A percentile compares a stretch with the other conserved stretches of the same genome.
These are phyloP conservation scores for Dichotomocladium elegans DNA, from an alignment of 371 early-diverging fungal genomes.

Conservation along the genomic window DNA sequence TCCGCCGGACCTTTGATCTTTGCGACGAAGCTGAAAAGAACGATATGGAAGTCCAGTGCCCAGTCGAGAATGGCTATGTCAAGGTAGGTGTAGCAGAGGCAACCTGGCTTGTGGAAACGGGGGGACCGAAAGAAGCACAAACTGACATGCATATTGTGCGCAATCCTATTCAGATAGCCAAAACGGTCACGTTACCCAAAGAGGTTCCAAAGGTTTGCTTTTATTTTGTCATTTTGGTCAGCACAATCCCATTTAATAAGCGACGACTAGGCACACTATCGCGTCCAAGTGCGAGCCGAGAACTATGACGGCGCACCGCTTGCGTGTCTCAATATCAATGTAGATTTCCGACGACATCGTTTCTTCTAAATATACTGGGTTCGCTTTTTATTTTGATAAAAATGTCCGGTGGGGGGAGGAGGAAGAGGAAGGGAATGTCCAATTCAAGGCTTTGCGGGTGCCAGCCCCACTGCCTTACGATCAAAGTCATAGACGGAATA, in stretches of 20 bases:
- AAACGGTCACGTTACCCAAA: conserved; percentile 50
- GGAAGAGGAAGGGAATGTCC: not conserved
- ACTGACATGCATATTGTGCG: not conserved
- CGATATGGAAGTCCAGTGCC: conserved; percentile 20
- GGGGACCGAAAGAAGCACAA: too few relatives aligned
- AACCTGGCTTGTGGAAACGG: not conserved
- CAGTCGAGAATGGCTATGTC: not conserved
- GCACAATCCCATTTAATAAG: not conserved
- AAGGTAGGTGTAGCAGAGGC: conserved; percentile 4
- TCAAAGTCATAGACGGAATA: conserved; percentile 30
- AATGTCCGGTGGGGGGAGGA: not conserved
- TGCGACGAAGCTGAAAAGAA: conserved; percentile 46
- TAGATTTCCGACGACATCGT: conserved; percentile 5
- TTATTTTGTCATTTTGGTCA: too few relatives aligned
- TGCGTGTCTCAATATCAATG: conserved; percentile 5
- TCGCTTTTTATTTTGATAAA: too few relatives aligned
- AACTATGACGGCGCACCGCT: conserved; percentile 6
- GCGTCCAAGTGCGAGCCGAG: conserved; percentile 1
- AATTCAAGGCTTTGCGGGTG: conserved; percentile 15
- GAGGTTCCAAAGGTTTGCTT: conserved; percentile 38
- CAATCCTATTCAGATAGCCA: conserved; percentile 13
- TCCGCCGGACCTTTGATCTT: conserved; percentile 43
- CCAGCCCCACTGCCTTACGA: conserved; percentile 17
- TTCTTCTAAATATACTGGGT: too few relatives aligned
- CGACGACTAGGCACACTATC: conserved; percentile 1